Percentiles rank a stretch among this genome's conserved stretches.
Conservation (phyloP, 306 rosid species). For the Fagus sylvatica region DNA sequence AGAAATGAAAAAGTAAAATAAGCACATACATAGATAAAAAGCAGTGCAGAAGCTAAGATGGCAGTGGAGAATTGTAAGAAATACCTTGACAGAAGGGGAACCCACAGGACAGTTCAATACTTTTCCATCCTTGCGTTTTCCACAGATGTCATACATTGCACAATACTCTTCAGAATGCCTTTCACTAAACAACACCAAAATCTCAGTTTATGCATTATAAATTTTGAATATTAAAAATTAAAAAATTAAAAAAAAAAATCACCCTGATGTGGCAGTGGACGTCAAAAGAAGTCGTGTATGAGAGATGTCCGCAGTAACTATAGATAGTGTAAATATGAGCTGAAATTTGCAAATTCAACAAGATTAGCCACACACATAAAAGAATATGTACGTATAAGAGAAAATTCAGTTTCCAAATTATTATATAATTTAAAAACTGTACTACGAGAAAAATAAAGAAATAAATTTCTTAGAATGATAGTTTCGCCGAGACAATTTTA, state of each 20-base stretch:
- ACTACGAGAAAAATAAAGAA: neutral
- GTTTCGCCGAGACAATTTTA: neutral
- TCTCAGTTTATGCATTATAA: neutral
- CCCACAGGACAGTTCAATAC: conserved; percentile 77
- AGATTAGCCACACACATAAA: neutral
- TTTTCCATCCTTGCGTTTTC: conserved; percentile 80
- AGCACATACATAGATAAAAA: too few relatives aligned
- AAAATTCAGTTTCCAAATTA: too few relatives aligned
- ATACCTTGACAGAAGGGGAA: conserved; percentile 81
- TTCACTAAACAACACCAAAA: conserved; percentile 38
- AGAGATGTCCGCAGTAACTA: conserved; percentile 42
- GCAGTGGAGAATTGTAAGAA: conserved; percentile 8
- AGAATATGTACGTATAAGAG: too few relatives aligned
- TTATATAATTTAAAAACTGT: neutral
- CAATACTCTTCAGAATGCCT: conserved; percentile 74
- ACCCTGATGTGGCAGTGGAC: conserved; percentile 37
- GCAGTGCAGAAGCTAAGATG: too few relatives aligned
- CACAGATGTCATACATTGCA: conserved; percentile 89
- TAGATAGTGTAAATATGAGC: conserved; percentile 45
- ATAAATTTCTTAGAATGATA: neutral
- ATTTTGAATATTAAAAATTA: too few relatives aligned
- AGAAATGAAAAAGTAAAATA: too few relatives aligned
- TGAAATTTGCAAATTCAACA: conserved; percentile 41
- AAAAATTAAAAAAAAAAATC: conserved; percentile 21
- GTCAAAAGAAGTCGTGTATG: conserved; percentile 49